These are phyloP conservation scores for Apiospora phragmitis DNA, from an alignment of 2,329 filamentous ascomycete genomes.

Conservation along the genomic window DNA sequence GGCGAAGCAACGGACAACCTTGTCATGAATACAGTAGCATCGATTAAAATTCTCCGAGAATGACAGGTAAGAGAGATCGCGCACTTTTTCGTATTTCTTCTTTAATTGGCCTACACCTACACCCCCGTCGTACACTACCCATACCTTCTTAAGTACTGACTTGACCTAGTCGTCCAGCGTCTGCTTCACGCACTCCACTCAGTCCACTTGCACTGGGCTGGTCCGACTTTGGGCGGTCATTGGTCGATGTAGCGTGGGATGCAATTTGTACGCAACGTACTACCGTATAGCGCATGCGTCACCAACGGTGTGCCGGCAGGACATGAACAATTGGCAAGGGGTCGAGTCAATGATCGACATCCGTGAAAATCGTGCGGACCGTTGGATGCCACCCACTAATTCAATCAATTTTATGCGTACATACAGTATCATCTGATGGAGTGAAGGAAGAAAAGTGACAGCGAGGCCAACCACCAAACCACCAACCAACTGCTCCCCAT, in stretches of 20 bases:
- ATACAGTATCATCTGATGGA: neutral
- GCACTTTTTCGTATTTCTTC: neutral
- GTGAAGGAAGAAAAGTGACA: neutral
- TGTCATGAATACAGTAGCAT: neutral
- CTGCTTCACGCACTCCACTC: neutral
- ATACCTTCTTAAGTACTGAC: too few species aligned
- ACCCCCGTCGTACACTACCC: neutral
- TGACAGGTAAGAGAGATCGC: slow-evolving; percentile 3
- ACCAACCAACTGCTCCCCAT: too few species aligned
- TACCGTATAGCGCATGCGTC: neutral
- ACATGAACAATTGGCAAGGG: neutral
- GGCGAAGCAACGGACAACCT: neutral
- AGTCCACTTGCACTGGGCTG: neutral
- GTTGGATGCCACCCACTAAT: neutral
- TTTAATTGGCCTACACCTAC: neutral
- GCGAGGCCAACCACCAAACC: too few species aligned
- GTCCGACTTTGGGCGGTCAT: neutral
- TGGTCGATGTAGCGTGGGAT: neutral
- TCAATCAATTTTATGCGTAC: neutral
- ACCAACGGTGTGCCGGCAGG: neutral
- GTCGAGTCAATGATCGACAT: neutral
- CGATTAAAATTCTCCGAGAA: slow-evolving; percentile 5
- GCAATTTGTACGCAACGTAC: neutral
- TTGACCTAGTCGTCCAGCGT: neutral
- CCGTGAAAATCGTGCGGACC: neutral